Percentiles rank a stretch among this genome's conserved stretches.
phyloP scores from a whole-genome alignment of 495 filamentous ascomycete genomes.

The Lasiosphaeriaceae sp. region DNA sequence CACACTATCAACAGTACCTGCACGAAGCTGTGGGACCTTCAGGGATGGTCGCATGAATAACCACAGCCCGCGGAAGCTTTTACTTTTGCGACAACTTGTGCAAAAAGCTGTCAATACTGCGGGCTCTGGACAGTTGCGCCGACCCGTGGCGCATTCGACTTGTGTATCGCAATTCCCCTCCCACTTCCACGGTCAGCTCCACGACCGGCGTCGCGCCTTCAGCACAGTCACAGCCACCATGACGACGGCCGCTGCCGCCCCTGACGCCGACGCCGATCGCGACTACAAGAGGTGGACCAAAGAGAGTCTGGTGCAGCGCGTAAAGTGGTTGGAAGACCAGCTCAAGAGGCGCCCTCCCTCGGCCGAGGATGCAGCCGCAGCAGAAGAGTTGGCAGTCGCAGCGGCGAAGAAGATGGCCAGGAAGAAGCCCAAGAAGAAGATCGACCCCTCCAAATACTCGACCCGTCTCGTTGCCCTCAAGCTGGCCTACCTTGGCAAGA shows the following conservation, averaged over 20 bases:
- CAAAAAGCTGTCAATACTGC: too few species aligned
- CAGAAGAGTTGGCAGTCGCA: slow-evolving; percentile 1
- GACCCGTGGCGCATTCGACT: too few species aligned
- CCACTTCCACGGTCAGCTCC: too few species aligned
- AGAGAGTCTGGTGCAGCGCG: slow-evolving; percentile 59
- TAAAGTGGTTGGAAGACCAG: slow-evolving; percentile 61
- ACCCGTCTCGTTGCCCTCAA: slow-evolving; percentile 87
- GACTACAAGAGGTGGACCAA: slow-evolving; percentile 57
- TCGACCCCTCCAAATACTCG: slow-evolving; percentile 76
- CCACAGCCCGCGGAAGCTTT: too few species aligned
- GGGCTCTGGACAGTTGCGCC: too few species aligned
- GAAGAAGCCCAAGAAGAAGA: slow-evolving; percentile 34
- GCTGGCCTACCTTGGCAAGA: slow-evolving; percentile 85
- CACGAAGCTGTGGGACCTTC: too few species aligned
- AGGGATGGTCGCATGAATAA: too few species aligned
- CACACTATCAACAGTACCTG: background rate
- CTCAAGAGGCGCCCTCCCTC: slow-evolving; percentile 28
- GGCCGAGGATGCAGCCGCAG: slow-evolving; percentile 5
- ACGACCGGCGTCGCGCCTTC: too few species aligned
- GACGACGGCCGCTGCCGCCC: background rate
- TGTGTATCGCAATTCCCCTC: too few species aligned
- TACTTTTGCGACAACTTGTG: background rate
- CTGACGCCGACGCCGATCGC: background rate
- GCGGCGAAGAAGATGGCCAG: slow-evolving; percentile 23
- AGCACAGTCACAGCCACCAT: too few species aligned